Evolutionary conservation across 2,329 filamentous ascomycete genomes (phyloP), one percentile per base, ranked within the genome.

Genomic region (Fusarium zealandicum): DNA sequence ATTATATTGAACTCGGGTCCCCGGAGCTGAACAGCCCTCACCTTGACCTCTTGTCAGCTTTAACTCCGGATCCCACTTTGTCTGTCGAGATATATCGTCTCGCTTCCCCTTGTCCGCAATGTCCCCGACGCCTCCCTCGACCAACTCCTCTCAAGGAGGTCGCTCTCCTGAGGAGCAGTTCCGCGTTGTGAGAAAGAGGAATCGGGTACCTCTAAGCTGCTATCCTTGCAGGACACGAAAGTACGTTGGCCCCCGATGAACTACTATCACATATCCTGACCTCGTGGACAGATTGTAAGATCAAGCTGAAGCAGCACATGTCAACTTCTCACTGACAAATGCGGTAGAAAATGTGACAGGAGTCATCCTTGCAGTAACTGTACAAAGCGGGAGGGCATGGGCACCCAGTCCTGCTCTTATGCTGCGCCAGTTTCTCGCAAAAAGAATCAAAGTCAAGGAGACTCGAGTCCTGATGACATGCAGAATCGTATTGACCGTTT

Each of bases 401-500:
- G 93, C 73, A 87, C 89, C 12, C 77, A 82, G 49, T 89, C 90
- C 51, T 98, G 93, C 77, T 90, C 89, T 63, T 98, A 97, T 78
- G 92, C 92, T 39, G 82, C 86, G 44, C 88, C 86, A 31, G 75
- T 80, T 27, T 79, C 78, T 45, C 84, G 91, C 65, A 95, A 91
- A 75, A 96, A 91, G 81, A 87, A 79, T 69, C 84, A 88, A 73
- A 83, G 76, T 76, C 84, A 76, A 80, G 82, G 73, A 55, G 75
- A 81, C 66, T 76, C 81, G 48, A 86, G 75, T 65, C 92, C 93
- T 42, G 93, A 96, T 81, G 93, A 97, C 75, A 97, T 98, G 93
- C 93, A 98, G 78, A 96, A 96, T 71, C 90, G 95, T 72, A 98
- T 98, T 77, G 93, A 98, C 78, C 86, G 93, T 67, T 82, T 98